Evolutionary conservation across 73 alveolate species (phyloP).

Genomic region (Uronychia setigera): DNA sequence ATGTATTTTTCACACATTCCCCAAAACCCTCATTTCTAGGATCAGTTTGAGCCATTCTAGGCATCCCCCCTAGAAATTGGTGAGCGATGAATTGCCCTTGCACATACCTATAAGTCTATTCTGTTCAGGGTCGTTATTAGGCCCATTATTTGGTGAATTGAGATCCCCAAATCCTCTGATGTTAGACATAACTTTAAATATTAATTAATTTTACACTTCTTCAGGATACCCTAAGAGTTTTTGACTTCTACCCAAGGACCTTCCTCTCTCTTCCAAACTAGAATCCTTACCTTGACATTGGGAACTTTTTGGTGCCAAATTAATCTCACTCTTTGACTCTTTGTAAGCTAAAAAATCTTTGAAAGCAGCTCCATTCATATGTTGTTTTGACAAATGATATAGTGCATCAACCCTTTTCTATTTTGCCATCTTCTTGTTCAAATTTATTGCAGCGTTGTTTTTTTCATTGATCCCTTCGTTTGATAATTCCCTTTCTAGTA

Average conservation of each 20-base stretch:
- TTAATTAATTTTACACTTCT: too few relatives aligned
- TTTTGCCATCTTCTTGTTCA: not conserved
- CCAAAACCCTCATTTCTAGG: slow-evolving; percentile 61
- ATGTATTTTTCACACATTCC: slow-evolving; percentile 59
- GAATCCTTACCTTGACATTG: too few relatives aligned
- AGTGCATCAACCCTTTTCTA: not conserved
- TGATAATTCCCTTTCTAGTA: not conserved
- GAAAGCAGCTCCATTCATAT: not conserved
- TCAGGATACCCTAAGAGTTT: too few relatives aligned
- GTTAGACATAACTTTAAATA: not conserved
- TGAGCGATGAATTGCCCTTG: not conserved
- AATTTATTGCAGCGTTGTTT: not conserved
- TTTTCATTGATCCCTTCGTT: not conserved
- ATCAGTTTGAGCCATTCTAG: not conserved
- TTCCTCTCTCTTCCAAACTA: too few relatives aligned
- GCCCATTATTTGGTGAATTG: not conserved
- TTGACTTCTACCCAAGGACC: too few relatives aligned
- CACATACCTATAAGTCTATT: not conserved
- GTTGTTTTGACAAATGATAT: not conserved
- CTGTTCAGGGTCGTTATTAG: not conserved
- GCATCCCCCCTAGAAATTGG: not conserved
- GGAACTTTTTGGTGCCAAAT: not conserved
- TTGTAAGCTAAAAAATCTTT: not conserved
- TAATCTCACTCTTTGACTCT: not conserved
- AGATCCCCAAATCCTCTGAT: not conserved